These are phyloP conservation scores for Neocallimastix lanati DNA, from an alignment of 192 early-diverging fungal species.

Conservation along the genomic window DNA sequence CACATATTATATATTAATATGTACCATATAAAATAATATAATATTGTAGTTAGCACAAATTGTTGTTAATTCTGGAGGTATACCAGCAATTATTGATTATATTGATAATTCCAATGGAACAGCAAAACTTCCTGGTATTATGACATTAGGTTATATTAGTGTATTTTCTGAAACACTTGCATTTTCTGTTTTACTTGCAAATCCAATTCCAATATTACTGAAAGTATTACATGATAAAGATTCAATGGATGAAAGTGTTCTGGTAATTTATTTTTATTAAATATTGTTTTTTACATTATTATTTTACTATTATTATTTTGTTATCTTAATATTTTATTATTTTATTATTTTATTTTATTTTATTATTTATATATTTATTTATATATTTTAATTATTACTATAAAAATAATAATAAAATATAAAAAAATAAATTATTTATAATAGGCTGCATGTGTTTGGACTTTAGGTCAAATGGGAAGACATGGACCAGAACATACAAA, in stretches of 20 bases:
- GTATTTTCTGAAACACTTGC: conserved; percentile 41
- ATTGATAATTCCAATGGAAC: conserved; percentile 24
- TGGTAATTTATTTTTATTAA: too few relatives aligned
- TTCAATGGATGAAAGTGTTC: conserved; percentile 22
- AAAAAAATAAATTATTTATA: too few relatives aligned
- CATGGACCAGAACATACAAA: conserved; percentile 41
- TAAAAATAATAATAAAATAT: not conserved
- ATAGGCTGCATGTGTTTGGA: conserved; percentile 32
- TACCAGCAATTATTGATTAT: conserved; percentile 35
- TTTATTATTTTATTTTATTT: too few relatives aligned
- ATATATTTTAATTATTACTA: too few relatives aligned
- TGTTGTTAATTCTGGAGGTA: conserved; percentile 32
- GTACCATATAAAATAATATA: too few relatives aligned
- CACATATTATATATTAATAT: too few relatives aligned
- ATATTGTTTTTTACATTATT: too few relatives aligned
- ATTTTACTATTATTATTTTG: too few relatives aligned
- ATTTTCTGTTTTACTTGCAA: conserved; percentile 32
- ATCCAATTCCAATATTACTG: conserved; percentile 23
- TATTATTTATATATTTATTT: too few relatives aligned
- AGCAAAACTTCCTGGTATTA: conserved; percentile 28
- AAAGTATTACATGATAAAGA: conserved; percentile 19
- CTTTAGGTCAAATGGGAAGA: conserved; percentile 37
- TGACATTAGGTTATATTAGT: conserved; percentile 37
- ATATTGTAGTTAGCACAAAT: conserved; percentile 37
- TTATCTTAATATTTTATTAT: too few relatives aligned